phyloP scores from a whole-genome alignment of 148 eudicot species.

The Rhododendron ferrugineum region DNA sequence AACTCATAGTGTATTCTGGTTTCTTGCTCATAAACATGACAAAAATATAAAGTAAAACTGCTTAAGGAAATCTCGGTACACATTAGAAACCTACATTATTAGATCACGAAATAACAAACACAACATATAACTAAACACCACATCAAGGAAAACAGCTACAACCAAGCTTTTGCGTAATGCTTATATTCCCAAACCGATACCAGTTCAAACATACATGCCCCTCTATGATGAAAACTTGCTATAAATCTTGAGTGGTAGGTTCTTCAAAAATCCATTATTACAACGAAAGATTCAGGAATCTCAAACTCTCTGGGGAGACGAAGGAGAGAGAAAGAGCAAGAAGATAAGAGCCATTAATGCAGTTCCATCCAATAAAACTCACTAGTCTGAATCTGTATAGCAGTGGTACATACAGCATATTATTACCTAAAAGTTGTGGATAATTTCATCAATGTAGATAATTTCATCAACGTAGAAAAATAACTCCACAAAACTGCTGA shows the following conservation, averaged over 20 bases:
- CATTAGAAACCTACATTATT: neutral
- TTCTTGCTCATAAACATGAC: neutral
- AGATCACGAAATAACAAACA: neutral
- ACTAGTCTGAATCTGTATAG: neutral
- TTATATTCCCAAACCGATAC: neutral
- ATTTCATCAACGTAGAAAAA: too few species aligned
- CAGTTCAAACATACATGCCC: neutral
- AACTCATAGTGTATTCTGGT: neutral
- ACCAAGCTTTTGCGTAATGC: neutral
- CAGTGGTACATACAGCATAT: neutral
- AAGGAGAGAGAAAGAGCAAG: neutral
- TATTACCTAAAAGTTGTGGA: neutral
- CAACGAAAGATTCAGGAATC: neutral
- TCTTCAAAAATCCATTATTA: neutral
- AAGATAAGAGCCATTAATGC: neutral
- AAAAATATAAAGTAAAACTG: neutral
- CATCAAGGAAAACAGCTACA: neutral
- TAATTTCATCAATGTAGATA: neutral
- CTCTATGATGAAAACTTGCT: neutral
- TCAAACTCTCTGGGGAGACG: neutral
- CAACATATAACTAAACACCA: neutral
- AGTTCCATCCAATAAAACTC: neutral
- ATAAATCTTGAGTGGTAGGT: neutral
- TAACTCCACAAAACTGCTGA: neutral
- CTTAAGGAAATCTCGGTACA: neutral